A percentile compares a stretch with the other conserved stretches of the same genome.
Evolutionary conservation across 306 rosid species (phyloP).

Genomic region (Casuarina equisetifolia): DNA sequence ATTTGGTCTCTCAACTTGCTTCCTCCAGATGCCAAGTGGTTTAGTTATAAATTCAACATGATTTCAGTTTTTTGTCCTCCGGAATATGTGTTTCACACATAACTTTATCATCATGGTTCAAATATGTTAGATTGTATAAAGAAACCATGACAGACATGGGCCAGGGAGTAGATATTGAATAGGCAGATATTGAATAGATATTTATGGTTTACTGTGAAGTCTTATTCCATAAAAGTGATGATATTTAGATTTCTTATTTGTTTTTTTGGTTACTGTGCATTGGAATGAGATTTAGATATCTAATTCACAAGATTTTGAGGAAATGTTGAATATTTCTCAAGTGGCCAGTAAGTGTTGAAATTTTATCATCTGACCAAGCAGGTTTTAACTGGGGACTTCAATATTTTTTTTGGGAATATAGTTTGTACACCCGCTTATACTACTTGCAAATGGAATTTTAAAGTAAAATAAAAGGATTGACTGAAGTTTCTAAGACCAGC

Average conservation of each 20-base stretch:
- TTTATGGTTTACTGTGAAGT: too few relatives aligned
- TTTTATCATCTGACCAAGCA: too few relatives aligned
- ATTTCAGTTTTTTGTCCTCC: not conserved
- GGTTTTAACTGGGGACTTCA: not conserved
- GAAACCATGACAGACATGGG: not conserved
- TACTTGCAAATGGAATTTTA: too few relatives aligned
- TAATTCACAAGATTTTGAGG: not conserved
- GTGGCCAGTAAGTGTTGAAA: too few relatives aligned
- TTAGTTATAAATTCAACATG: not conserved
- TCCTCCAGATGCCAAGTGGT: not conserved
- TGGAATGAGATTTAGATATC: constrained; percentile 1
- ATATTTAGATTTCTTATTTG: too few relatives aligned
- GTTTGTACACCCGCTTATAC: not conserved
- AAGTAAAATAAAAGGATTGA: not conserved
- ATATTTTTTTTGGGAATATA: not conserved
- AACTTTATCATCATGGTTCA: not conserved
- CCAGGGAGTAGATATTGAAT: not conserved
- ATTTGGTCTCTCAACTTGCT: not conserved
- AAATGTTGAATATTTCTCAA: not conserved
- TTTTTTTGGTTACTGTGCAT: not conserved
- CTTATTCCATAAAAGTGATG: too few relatives aligned
- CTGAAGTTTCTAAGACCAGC: not conserved
- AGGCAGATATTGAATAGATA: not conserved
- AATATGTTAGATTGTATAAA: not conserved
- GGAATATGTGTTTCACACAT: not conserved